phyloP scores from a whole-genome alignment of 2,329 filamentous ascomycete genomes.

The Hypoxylon sp. region DNA sequence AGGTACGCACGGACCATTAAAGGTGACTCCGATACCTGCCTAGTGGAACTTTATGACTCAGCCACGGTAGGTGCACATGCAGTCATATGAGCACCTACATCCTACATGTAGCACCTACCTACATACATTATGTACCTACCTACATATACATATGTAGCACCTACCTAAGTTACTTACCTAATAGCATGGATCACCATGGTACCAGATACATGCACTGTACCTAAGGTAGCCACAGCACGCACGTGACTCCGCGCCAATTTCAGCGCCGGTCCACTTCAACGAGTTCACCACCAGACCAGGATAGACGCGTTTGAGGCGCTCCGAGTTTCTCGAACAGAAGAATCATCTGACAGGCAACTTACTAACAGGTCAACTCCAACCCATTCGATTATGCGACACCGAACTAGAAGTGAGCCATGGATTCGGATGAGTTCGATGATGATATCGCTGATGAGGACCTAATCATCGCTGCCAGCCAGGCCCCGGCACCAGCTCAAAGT shows the following conservation, averaged over 20 bases:
- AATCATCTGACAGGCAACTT: background rate
- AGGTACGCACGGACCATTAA: background rate
- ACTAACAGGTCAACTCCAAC: background rate
- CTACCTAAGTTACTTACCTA: background rate
- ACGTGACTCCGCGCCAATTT: slow-evolving; percentile 39
- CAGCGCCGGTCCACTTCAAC: slow-evolving; percentile 2
- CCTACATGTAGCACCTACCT: background rate
- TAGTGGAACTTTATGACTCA: too few relatives aligned
- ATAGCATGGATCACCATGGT: background rate
- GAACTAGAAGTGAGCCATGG: slow-evolving; percentile 58
- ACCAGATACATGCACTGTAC: background rate
- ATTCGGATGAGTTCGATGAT: slow-evolving; percentile 74
- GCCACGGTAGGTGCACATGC: too few relatives aligned
- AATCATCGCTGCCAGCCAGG: slow-evolving; percentile 71
- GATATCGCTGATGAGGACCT: slow-evolving; percentile 77
- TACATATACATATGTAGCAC: background rate
- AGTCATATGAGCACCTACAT: too few relatives aligned
- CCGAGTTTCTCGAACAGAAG: background rate
- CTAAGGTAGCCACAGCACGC: slow-evolving; percentile 10
- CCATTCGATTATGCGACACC: slow-evolving; percentile 44
- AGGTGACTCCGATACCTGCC: background rate
- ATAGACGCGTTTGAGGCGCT: slow-evolving; percentile 22
- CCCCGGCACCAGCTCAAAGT: slow-evolving; percentile 52
- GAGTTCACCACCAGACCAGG: slow-evolving; percentile 33
- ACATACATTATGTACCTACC: too few relatives aligned